Evolutionary conservation across 2,329 filamentous ascomycete species (phyloP).

Genomic region (Zalaria sp.): DNA sequence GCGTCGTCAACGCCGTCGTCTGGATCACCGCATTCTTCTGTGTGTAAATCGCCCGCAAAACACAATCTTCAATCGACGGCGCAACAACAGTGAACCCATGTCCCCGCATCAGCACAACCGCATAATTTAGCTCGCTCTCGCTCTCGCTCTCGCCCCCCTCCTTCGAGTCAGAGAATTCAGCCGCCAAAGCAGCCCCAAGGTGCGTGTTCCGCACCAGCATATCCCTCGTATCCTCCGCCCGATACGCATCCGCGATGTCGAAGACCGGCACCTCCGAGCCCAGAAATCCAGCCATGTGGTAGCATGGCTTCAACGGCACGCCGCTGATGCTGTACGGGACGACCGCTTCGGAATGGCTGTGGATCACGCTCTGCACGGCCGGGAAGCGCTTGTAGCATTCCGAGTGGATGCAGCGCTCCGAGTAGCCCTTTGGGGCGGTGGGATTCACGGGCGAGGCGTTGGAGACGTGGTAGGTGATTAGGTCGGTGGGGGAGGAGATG

Average conservation of each 20-base stretch:
- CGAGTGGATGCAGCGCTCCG: conserved; percentile 33
- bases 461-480: conserved; percentile 32
- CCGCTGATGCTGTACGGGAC: conserved; percentile 27
- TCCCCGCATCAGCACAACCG: conserved; percentile 30
- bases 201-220: conserved; percentile 11
- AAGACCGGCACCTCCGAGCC: conserved; percentile 11
- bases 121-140: conserved; percentile 9
- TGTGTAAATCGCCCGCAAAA: conserved; percentile 30
- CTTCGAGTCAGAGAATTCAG: conserved; percentile 6
- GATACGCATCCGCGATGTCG: conserved; percentile 10
- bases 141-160: conserved; percentile 1
- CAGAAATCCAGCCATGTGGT: conserved; percentile 32
- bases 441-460: conserved; percentile 28
- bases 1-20: conserved; percentile 20
- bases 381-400: conserved; percentile 31
- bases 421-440: conserved; percentile 23
- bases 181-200: conserved; percentile 10
- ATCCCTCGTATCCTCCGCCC: conserved; percentile 9
- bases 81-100: conserved; percentile 31
- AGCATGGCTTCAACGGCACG: conserved; percentile 25
- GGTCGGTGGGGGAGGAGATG: conserved; percentile 27
- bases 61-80: conserved; percentile 23
- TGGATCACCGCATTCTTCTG: conserved; percentile 29
- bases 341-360: conserved; percentile 30
- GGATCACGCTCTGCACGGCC: conserved; percentile 26